Conservation (phyloP, 331 rosid species). For the Acacia pycnantha region DNA sequence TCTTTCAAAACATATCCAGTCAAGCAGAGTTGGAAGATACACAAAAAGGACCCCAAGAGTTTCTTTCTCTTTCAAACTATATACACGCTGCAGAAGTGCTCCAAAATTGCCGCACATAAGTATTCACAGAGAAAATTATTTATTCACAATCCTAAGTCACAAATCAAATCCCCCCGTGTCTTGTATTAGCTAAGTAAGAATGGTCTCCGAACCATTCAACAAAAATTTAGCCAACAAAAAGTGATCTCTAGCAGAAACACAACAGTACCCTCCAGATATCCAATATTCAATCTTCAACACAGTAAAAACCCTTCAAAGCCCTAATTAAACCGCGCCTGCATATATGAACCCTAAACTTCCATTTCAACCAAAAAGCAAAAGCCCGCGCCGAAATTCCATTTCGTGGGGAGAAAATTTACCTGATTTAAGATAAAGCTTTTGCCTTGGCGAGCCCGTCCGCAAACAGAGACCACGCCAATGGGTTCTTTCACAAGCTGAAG, state of each 20-base stretch:
- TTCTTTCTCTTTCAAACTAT: background rate
- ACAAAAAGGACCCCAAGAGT: background rate
- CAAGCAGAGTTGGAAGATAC: background rate
- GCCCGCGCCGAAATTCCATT: background rate
- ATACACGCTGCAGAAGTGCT: background rate
- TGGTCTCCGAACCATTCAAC: constrained; percentile 17
- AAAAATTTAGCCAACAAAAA: background rate
- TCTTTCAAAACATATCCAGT: background rate
- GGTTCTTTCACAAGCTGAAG: constrained; percentile 95
- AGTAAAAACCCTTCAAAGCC: constrained; percentile 10
- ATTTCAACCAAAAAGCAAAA: background rate
- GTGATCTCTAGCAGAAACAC: background rate
- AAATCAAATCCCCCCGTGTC: background rate
- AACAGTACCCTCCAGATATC: background rate
- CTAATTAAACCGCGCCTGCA: constrained; percentile 22
- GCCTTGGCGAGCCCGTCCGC: constrained; percentile 95
- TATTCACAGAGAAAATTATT: background rate
- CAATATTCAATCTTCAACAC: background rate
- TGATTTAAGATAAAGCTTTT: constrained; percentile 85
- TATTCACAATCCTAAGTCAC: background rate
- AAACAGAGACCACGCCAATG: constrained; percentile 87
- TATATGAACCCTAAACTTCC: constrained; percentile 44
- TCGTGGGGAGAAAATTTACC: constrained; percentile 34
- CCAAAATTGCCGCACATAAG: background rate
- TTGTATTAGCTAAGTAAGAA: background rate